Evolutionary conservation across 441 rosid genomes (phyloP).

Genomic region (Populus hybrid): DNA sequence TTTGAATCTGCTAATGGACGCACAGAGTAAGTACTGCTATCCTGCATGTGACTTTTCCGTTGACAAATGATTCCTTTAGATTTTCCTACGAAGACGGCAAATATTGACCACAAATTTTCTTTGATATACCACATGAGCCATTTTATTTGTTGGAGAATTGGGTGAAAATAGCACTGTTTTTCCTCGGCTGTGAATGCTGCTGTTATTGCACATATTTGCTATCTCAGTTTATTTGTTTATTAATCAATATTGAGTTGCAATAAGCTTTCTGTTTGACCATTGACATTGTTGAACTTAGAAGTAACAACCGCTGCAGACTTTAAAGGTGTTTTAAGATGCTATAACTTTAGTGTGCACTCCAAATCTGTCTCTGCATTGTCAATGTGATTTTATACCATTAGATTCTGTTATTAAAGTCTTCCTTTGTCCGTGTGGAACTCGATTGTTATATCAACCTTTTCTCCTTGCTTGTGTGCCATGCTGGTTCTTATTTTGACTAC

Average conservation of each 20-base stretch:
- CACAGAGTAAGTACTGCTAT: slow-evolving; percentile 56
- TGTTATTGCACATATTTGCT: neutral
- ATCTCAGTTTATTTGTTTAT: neutral
- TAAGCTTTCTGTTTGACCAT: neutral
- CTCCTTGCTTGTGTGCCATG: neutral
- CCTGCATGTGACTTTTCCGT: neutral
- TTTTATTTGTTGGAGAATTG: neutral
- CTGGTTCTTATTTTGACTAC: neutral
- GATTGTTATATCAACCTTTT: neutral
- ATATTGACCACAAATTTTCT: neutral
- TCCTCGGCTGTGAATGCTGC: neutral
- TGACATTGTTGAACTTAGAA: neutral
- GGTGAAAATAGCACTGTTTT: neutral
- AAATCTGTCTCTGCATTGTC: too few species aligned
- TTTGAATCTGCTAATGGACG: slow-evolving; percentile 72
- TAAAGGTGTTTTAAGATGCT: neutral
- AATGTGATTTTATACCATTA: too few species aligned
- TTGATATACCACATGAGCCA: neutral
- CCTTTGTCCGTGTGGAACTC: neutral
- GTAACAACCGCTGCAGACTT: neutral
- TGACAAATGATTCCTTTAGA: neutral
- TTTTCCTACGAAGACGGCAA: neutral
- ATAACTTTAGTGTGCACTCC: neutral
- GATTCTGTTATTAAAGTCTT: too few species aligned
- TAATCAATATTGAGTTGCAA: neutral